Percentiles rank a stretch among this genome's conserved stretches.
Evolutionary conservation across 495 filamentous ascomycete species (phyloP).

Genomic region (Bryoglossum gracile): DNA sequence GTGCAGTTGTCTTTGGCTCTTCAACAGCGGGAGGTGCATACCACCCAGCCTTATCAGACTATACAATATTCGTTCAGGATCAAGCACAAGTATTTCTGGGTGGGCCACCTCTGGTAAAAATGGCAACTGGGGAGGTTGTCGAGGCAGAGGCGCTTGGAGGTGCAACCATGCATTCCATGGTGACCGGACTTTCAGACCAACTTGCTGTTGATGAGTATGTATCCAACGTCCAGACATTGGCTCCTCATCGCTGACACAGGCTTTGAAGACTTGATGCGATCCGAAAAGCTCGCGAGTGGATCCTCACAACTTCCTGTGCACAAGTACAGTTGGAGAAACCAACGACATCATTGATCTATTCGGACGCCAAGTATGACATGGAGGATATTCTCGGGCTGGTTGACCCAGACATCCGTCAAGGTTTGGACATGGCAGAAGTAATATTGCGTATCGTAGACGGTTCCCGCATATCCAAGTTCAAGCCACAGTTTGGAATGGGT

Average conservation of each 20-base stretch:
- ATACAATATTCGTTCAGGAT: slow-evolving; percentile 32
- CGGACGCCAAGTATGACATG: slow-evolving; percentile 17
- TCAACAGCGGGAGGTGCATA: slow-evolving; percentile 33
- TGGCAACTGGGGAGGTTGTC: slow-evolving; percentile 31
- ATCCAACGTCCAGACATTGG: not conserved
- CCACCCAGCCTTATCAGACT: slow-evolving; percentile 31
- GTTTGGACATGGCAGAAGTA: slow-evolving; percentile 30
- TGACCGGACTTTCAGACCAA: slow-evolving; percentile 30
- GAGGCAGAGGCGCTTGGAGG: slow-evolving; percentile 30
- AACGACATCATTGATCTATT: slow-evolving; percentile 1
- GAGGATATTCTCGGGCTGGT: slow-evolving; percentile 27
- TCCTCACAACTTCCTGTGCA: slow-evolving; percentile 19
- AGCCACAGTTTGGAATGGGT: slow-evolving; percentile 28
- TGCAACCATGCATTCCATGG: slow-evolving; percentile 27
- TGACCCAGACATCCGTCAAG: slow-evolving; percentile 29
- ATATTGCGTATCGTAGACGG: slow-evolving; percentile 29
- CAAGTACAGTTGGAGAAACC: slow-evolving; percentile 2
- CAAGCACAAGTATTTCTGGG: slow-evolving; percentile 31
- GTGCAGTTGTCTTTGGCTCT: slow-evolving; percentile 32
- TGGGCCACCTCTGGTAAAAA: slow-evolving; percentile 31
- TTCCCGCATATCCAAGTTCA: slow-evolving; percentile 27
- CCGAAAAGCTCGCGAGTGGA: slow-evolving; percentile 29
- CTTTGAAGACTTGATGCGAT: slow-evolving; percentile 28
- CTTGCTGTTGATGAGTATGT: slow-evolving; percentile 30
- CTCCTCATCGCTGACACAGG: not conserved